These are phyloP conservation scores for Zymoseptoria brevis DNA, from an alignment of 2,329 filamentous ascomycete species.

Conservation along the genomic window DNA sequence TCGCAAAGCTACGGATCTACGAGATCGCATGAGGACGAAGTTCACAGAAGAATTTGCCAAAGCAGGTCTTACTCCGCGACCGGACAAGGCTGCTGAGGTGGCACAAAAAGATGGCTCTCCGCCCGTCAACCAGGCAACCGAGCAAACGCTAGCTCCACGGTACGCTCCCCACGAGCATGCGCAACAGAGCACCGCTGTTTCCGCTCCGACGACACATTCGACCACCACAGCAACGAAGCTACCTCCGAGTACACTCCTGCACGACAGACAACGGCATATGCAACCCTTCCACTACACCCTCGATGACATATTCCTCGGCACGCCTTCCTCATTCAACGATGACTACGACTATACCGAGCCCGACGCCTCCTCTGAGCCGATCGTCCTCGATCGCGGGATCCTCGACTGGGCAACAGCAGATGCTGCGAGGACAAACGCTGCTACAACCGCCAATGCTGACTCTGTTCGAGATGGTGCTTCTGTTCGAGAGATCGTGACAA, in stretches of 20 bases:
- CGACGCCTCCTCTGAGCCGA: constrained; percentile 19
- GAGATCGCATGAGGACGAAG: constrained; percentile 54
- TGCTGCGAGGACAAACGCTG: constrained; percentile 1
- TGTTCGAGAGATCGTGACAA: background rate
- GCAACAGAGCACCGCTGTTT: background rate
- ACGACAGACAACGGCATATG: background rate
- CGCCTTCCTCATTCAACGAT: constrained; percentile 14
- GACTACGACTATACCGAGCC: constrained; percentile 19
- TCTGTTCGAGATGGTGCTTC: background rate
- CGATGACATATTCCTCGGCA: constrained; percentile 25
- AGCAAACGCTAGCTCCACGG: background rate
- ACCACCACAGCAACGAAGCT: background rate
- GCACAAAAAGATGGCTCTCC: background rate
- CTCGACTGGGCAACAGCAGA: constrained; percentile 25
- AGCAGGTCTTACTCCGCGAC: constrained; percentile 37
- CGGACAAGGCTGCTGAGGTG: constrained; percentile 16
- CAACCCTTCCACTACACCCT: constrained; percentile 18
- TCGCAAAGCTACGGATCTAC: constrained; percentile 50
- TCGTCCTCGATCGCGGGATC: constrained; percentile 30
- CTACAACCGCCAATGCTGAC: constrained; percentile 3
- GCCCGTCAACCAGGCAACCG: background rate
- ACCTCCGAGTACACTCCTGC: background rate
- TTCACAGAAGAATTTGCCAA: constrained; percentile 50
- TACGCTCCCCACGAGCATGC: background rate
- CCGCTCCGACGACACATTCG: background rate